Base-by-base conservation (phyloP, 2,329 filamentous ascomycete genomes). In the Fusarium sp. region DNA sequence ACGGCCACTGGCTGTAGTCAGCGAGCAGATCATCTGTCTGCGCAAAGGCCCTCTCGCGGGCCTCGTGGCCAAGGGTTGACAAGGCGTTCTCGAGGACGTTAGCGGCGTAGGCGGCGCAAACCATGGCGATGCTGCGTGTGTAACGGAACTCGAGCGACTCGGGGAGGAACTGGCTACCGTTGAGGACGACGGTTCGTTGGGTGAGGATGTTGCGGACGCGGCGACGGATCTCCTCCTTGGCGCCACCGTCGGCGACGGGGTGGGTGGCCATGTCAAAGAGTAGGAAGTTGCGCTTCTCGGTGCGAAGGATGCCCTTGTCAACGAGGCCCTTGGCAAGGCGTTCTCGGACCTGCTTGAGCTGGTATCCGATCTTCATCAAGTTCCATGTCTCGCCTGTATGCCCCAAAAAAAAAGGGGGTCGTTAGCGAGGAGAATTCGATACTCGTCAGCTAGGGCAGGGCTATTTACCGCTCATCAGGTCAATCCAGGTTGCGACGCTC, bases 261-360 rank as follows among this genome's bases (percentile, higher is more conserved):
- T 99, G 96, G 74, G 96, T 99, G 67, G 96, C 96, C 96, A 99
- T 99, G 86, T 99, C 96, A 87, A 99, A 99, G 74, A 99, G 93
- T 75, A 99, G 90, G 87, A 99, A 99, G 88, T 99, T 99, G 85
- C 95, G 94, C 88, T 99, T 99, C 85, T 99, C 96, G 70, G 96
- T 99, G 79, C 96, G 94, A 67, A 99, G 90, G 82, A 99, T 98
- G 80, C 96, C 96, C 87, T 99, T 99, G 87, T 99, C 96, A 74
- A 99, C 96, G 54, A 99, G 91, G 37, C 96, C 96, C 85, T 99
- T 99, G 80, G 95, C 96, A 66, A 99, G 90, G 67, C 96, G 94
- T 87, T 99, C 96, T 82, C 96, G 95, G 68, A 99, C 96, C 89
- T 99, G 96, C 87, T 99, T 99, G 78, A 99, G 90, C 87, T 99